These are phyloP conservation scores for Daedaleopsis sinensis DNA, from an alignment of 768 basidiomycete species.

Conservation along the genomic window DNA sequence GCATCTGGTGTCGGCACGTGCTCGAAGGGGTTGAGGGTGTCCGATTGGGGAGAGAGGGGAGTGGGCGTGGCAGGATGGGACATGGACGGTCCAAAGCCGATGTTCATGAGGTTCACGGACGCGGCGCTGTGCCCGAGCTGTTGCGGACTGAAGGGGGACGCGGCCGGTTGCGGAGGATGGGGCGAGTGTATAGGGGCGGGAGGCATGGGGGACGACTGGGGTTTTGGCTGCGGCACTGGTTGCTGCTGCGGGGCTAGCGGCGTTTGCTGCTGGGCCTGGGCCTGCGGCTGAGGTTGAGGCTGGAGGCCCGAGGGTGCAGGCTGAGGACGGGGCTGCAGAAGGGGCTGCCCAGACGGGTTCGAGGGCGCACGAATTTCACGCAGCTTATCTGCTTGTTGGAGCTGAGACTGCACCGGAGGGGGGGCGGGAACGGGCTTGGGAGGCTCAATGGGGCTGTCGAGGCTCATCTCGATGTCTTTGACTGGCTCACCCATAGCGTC, in stretches of 20 bases:
- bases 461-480: conserved; percentile 23
- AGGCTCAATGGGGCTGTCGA: conserved; percentile 25
- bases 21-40: conserved; percentile 20
- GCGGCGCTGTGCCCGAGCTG: conserved; percentile 23
- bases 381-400: conserved; percentile 14
- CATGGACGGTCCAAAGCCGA: conserved; percentile 35
- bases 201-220: conserved; percentile 22
- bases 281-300: conserved; percentile 24
- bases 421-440: conserved; percentile 1
- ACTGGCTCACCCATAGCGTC: conserved; percentile 23
- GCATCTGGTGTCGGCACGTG: conserved; percentile 12
- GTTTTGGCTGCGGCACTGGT: conserved; percentile 11
- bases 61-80: conserved; percentile 25
- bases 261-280: conserved; percentile 28
- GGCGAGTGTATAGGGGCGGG: conserved; percentile 18
- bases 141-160: conserved; percentile 26
- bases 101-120: conserved; percentile 33
- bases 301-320: conserved; percentile 21
- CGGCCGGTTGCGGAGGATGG: conserved; percentile 29
- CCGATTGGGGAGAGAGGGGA: conserved; percentile 28
- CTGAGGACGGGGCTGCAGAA: conserved; percentile 29
- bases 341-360: conserved; percentile 19
- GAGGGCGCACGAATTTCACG: conserved; percentile 13
- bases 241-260: conserved; percentile 11
- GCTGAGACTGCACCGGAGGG: conserved; percentile 1